Conservation (phyloP, 345 rosid species). For the Citrus maxima region DNA sequence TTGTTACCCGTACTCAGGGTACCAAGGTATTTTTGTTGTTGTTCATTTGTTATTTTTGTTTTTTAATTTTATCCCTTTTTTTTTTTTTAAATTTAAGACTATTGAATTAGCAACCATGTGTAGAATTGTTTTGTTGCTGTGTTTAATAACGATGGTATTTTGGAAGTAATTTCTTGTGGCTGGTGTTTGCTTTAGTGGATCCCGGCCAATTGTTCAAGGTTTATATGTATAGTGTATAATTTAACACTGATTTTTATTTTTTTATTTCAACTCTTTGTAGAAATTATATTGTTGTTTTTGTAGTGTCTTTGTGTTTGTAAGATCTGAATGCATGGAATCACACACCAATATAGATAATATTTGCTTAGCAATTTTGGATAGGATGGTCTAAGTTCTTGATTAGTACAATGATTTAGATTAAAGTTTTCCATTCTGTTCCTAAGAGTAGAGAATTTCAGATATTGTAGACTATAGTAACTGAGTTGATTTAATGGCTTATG, state of each 20-base stretch:
- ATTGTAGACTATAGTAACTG: background rate
- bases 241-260: background rate
- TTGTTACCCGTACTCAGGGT: conserved; percentile 93
- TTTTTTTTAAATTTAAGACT: background rate
- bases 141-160: background rate
- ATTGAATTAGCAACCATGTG: background rate
- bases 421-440: background rate
- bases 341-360: background rate
- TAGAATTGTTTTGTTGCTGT: background rate
- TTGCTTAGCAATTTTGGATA: background rate
- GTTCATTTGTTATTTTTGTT: too few species aligned
- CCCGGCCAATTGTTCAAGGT: background rate
- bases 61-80: background rate
- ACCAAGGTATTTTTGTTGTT: conserved; percentile 59
- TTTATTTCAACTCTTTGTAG: too few species aligned
- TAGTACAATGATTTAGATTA: background rate
- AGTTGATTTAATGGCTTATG: background rate
- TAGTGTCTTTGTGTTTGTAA: background rate
- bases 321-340: background rate
- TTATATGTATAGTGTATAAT: background rate
- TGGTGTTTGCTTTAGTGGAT: background rate
- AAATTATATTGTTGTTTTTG: background rate
- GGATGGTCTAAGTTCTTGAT: background rate
- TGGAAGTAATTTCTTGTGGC: background rate
- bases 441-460: background rate